Conservation (phyloP, 805 yeast species). For the Diddensiella transvaalensis region DNA sequence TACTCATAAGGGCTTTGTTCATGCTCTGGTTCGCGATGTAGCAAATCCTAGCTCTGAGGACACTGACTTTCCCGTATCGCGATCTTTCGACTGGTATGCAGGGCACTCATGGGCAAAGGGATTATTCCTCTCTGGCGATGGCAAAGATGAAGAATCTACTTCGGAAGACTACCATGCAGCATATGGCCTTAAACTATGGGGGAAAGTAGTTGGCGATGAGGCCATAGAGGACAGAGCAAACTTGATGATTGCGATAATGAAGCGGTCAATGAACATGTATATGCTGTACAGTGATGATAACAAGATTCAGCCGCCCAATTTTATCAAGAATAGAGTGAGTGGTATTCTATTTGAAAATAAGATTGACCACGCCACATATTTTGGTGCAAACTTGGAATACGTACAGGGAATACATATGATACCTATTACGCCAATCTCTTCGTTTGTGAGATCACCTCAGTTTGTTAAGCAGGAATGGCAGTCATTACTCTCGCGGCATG, state of each 20-base stretch:
- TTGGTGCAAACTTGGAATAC: conserved; percentile 59
- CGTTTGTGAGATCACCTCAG: conserved; percentile 46
- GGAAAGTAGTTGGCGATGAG: conserved; percentile 49
- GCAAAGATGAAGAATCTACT: conserved; percentile 68
- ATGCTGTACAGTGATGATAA: conserved; percentile 50
- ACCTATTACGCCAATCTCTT: conserved; percentile 62
- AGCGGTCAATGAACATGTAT: conserved; percentile 53
- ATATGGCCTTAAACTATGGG: conserved; percentile 73
- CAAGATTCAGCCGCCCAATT: conserved; percentile 48
- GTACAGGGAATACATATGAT: conserved; percentile 81
- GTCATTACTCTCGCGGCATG: conserved; percentile 41
- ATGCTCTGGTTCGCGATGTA: conserved; percentile 59
- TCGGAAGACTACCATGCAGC: conserved; percentile 73
- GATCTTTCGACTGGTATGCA: conserved; percentile 67
- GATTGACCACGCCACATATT: conserved; percentile 68
- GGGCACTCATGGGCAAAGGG: conserved; percentile 85
- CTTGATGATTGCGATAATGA: conserved; percentile 56
- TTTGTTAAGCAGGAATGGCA: conserved; percentile 60
- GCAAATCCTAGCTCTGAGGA: conserved; percentile 52
- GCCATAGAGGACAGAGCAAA: conserved; percentile 55
- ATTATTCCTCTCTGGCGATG: conserved; percentile 57
- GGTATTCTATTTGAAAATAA: conserved; percentile 75
- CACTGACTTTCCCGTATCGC: conserved; percentile 61
- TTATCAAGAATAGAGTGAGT: conserved; percentile 57
- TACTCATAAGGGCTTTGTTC: conserved; percentile 52